A percentile compares a stretch with the other conserved stretches of the same genome.
Conservation (phyloP, 352 stramenopile species). For the Elongisporangium senticosum region DNA sequence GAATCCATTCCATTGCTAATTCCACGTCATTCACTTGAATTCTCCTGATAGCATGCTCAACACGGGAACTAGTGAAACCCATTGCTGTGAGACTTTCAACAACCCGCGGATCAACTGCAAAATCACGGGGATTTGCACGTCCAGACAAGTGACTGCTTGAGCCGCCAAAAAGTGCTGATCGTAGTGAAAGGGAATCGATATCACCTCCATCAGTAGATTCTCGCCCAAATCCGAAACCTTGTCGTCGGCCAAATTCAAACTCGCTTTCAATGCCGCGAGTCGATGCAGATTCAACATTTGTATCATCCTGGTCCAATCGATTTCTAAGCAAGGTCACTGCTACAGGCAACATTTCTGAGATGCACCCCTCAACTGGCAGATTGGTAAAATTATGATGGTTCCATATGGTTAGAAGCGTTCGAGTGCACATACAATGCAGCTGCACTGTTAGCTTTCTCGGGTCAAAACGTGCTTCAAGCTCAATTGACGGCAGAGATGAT, state of each 20-base stretch:
- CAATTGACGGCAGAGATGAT: slow-evolving; percentile 12
- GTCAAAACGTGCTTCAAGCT: slow-evolving; percentile 30
- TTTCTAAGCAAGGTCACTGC: slow-evolving; percentile 75
- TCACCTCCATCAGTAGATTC: slow-evolving; percentile 24
- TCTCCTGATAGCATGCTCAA: slow-evolving; percentile 87
- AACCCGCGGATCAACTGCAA: slow-evolving; percentile 87
- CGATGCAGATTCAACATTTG: slow-evolving; percentile 1
- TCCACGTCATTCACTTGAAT: slow-evolving; percentile 91
- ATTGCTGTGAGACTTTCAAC: slow-evolving; percentile 93
- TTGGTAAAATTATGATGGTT: slow-evolving; percentile 38
- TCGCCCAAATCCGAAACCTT: slow-evolving; percentile 30
- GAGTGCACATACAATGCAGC: slow-evolving; percentile 55
- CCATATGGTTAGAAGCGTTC: slow-evolving; percentile 56
- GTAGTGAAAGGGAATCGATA: slow-evolving; percentile 39
- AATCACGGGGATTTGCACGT: slow-evolving; percentile 35
- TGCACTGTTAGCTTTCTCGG: slow-evolving; percentile 46
- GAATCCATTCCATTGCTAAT: slow-evolving; percentile 95
- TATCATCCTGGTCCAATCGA: slow-evolving; percentile 45
- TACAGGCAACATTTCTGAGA: slow-evolving; percentile 60
- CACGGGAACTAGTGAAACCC: slow-evolving; percentile 90
- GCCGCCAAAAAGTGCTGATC: slow-evolving; percentile 43
- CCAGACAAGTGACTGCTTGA: slow-evolving; percentile 12
- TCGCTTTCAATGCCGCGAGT: slow-evolving; percentile 21
- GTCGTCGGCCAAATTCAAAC: slow-evolving; percentile 18
- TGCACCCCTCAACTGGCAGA: slow-evolving; percentile 40